Base-by-base conservation (phyloP, 2,329 filamentous ascomycete genomes). In the Lachnellula suecica region DNA sequence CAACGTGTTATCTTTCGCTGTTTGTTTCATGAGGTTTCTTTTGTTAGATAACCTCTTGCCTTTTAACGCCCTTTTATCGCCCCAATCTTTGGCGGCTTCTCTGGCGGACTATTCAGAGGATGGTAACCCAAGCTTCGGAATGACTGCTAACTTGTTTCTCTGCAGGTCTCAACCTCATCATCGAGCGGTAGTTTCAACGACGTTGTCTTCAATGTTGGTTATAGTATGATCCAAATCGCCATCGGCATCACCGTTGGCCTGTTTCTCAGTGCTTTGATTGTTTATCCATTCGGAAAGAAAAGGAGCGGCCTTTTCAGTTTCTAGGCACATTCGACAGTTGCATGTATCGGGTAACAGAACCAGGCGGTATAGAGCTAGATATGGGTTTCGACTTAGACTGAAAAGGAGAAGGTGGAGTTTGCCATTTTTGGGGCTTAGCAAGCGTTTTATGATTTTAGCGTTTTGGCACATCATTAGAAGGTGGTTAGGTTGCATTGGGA, bases 231-330 rank as follows among this genome's bases (percentile, higher is more conserved):
- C 24, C 68, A 73, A 54, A 63, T 74, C 31, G 71, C 71, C 3
- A 72, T 73, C 48, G 71, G 70, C n/a, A 72, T 73, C 17, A 72
- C 70, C 11, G 70, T 73, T 25, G 71, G 71, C 3, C 54, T 74
- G 20, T 74, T 73, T 51, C 62, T 71, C 10, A 69, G 69, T 47
- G 68, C 69, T 5, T 59, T 74, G 22, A 63, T 72, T 35, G 66
- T 74, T 4, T 74, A 74, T 59, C 71, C 71, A 5, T 60, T 72
- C 40, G 70, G 71, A 24, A 73, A 73, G 58, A 66, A 69, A 46
- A 65, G 71, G 31, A 71, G 69, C 52, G 71, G 71, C 1, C 56
- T 73, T 41, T 73, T 73, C 44, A 71, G 67, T 51, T 73, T 73
- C 51, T 73, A 63, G 35, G 23, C 25, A 27, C 38, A 47, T 41